Conservation (phyloP, 805 yeast genomes). For the Dipodascopsis tothii region DNA sequence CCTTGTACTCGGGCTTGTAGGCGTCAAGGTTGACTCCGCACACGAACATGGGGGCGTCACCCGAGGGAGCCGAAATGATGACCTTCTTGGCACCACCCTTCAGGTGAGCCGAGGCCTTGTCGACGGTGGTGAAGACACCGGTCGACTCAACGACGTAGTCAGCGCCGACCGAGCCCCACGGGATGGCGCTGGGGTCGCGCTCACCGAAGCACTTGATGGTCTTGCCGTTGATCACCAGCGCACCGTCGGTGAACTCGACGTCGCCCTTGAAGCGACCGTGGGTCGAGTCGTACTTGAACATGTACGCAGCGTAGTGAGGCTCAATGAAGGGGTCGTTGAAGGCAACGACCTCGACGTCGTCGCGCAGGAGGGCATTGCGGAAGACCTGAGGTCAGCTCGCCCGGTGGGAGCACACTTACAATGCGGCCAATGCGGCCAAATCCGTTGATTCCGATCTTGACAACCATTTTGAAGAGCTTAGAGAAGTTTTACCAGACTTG, state of each 20-base stretch:
- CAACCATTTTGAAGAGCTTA: conserved; percentile 23
- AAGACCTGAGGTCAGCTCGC: conserved; percentile 31
- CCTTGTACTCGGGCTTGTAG: conserved; percentile 66
- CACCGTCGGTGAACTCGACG: conserved; percentile 44
- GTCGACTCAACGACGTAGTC: conserved; percentile 88
- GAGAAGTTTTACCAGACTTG: background rate
- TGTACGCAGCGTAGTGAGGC: conserved; percentile 85
- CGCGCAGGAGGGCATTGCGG: conserved; percentile 69
- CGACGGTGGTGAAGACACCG: conserved; percentile 82
- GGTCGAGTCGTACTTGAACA: conserved; percentile 93
- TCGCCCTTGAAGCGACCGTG: conserved; percentile 82
- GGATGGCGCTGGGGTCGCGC: conserved; percentile 76
- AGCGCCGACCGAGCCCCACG: conserved; percentile 68
- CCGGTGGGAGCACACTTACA: conserved; percentile 33
- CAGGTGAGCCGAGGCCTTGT: conserved; percentile 75
- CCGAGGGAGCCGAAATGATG: conserved; percentile 87
- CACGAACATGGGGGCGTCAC: conserved; percentile 93
- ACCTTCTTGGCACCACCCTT: conserved; percentile 93
- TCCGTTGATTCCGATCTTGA: conserved; percentile 84
- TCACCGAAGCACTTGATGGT: conserved; percentile 65
- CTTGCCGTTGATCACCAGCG: conserved; percentile 62
- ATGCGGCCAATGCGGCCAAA: conserved; percentile 93
- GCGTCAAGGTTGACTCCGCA: conserved; percentile 80
- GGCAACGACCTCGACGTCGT: conserved; percentile 75
- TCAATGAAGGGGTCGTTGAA: conserved; percentile 88